These are phyloP conservation scores for Fusarium sp. DNA, from an alignment of 2,329 filamentous ascomycete species.

Conservation along the genomic window DNA sequence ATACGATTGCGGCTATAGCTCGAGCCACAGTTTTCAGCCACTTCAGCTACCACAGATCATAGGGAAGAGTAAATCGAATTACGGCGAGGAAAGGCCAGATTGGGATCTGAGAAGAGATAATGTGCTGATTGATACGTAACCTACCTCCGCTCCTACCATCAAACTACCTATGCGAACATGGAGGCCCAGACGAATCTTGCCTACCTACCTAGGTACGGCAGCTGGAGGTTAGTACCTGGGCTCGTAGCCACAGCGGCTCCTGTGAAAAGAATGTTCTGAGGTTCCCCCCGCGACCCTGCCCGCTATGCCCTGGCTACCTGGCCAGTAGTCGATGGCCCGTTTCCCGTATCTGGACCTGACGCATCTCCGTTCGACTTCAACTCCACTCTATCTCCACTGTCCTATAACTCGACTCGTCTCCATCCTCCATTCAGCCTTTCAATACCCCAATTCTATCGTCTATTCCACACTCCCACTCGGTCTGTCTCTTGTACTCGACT, in stretches of 20 bases:
- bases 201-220: neutral
- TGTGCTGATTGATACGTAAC: neutral
- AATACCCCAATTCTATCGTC: slow-evolving; percentile 16
- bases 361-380: slow-evolving; percentile 29
- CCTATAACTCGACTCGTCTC: slow-evolving; percentile 32
- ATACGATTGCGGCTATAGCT: neutral
- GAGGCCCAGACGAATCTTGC: neutral
- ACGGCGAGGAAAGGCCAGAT: neutral
- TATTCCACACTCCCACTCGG: slow-evolving; percentile 7
- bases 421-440: slow-evolving; percentile 27
- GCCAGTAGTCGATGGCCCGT: slow-evolving; percentile 26
- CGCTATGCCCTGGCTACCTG: slow-evolving; percentile 12
- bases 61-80: neutral
- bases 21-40: slow-evolving; percentile 3
- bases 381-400: slow-evolving; percentile 30
- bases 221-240: neutral
- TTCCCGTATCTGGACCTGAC: slow-evolving; percentile 36
- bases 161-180: neutral
- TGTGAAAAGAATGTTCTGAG: slow-evolving; percentile 37
- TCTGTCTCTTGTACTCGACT: slow-evolving; percentile 8
- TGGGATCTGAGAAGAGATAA: neutral
- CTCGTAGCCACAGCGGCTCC: slow-evolving; percentile 22
- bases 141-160: neutral
- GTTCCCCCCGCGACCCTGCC: slow-evolving; percentile 32
- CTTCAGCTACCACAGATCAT: neutral